Conservation (phyloP, 176 grass and related monocot genomes). For the Elaeis guineensis region DNA sequence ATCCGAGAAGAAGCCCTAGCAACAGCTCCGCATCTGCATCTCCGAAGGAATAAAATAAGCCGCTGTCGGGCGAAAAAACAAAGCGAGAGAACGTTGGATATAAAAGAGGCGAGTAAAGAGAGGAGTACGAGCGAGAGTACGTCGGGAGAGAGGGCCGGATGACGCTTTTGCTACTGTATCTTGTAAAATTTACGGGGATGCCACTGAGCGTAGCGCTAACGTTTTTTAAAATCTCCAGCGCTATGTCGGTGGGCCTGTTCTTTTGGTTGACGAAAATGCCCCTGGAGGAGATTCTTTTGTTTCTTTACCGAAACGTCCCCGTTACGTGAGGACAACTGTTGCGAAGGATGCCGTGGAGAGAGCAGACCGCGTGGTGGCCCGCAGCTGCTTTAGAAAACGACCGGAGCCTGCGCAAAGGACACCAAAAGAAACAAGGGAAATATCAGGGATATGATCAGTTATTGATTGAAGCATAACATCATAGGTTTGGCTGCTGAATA, state of each 20-base stretch:
- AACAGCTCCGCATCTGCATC: constrained; percentile 15
- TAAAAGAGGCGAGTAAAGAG: neutral
- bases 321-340: constrained; percentile 20
- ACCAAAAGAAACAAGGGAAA: too few relatives aligned
- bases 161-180: too few relatives aligned
- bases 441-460: too few relatives aligned
- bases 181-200: too few relatives aligned
- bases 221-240: too few relatives aligned
- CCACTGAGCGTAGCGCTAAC: too few relatives aligned
- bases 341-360: neutral
- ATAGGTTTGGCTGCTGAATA: too few relatives aligned
- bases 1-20: constrained; percentile 24
- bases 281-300: neutral
- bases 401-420: too few relatives aligned
- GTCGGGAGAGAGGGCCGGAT: neutral
- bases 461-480: too few relatives aligned
- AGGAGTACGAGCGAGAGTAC: neutral
- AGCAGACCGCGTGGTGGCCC: too few relatives aligned
- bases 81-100: neutral
- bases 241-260: too few relatives aligned
- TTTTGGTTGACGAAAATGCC: constrained; percentile 2
- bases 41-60: neutral
- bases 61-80: neutral
- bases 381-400: too few relatives aligned
- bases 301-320: constrained; percentile 4